A percentile compares a stretch with the other conserved stretches of the same genome.
phyloP scores from a whole-genome alignment of 768 basidiomycete species.

The Baorangia bicolor region DNA sequence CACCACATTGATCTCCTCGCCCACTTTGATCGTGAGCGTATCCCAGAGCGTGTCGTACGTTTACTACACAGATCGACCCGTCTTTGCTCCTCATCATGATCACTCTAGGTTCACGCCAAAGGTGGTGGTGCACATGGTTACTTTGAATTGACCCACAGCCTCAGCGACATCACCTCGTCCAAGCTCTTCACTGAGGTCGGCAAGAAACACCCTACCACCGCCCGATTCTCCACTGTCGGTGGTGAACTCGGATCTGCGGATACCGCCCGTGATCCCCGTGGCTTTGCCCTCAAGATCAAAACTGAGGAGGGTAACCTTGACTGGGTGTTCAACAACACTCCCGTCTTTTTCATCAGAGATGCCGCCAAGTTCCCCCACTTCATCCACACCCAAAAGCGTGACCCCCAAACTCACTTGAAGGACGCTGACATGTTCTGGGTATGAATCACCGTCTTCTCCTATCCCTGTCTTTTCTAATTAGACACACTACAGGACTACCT shows the following conservation, averaged over 20 bases:
- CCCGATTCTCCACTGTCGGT: constrained; percentile 92
- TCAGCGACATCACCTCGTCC: constrained; percentile 79
- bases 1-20: constrained; percentile 87
- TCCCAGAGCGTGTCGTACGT: constrained; percentile 89
- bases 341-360: constrained; percentile 88
- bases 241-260: constrained; percentile 89
- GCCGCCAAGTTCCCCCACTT: constrained; percentile 91
- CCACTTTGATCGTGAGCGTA: constrained; percentile 93
- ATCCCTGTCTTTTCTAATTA: neutral
- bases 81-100: constrained; percentile 24
- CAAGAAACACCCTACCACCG: constrained; percentile 69
- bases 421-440: constrained; percentile 88
- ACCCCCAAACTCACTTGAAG: constrained; percentile 90
- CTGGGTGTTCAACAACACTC: constrained; percentile 91
- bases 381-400: constrained; percentile 90
- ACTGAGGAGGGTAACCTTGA: constrained; percentile 92
- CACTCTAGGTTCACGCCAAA: constrained; percentile 79
- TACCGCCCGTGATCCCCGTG: constrained; percentile 90
- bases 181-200: constrained; percentile 62
- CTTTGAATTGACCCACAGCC: constrained; percentile 86
- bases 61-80: neutral
- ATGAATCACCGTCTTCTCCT: neutral
- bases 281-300: constrained; percentile 87
- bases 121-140: constrained; percentile 92
- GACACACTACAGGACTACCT: constrained; percentile 70